A percentile compares a stretch with the other conserved stretches of the same genome.
Conservation (phyloP, 2,329 filamentous ascomycete genomes). For the Elsinoe australis region DNA sequence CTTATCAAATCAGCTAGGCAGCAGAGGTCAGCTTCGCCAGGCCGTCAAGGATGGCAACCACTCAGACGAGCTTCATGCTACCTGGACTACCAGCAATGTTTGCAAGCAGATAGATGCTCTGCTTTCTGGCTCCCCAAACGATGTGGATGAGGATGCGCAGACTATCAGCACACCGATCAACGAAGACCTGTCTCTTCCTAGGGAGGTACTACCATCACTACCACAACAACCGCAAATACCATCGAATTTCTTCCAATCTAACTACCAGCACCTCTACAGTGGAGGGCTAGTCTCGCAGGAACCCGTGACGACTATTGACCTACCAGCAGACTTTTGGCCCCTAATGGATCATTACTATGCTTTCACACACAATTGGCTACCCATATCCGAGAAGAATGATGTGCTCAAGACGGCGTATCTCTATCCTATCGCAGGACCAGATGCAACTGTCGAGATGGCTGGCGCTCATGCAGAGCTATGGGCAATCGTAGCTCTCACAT, state of each 20-base stretch:
- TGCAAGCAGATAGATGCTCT: constrained; percentile 56
- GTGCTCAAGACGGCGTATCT: constrained; percentile 52
- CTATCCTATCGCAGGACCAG: constrained; percentile 37
- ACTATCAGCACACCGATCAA: neutral
- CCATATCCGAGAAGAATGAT: constrained; percentile 60
- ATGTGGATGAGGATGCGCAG: neutral
- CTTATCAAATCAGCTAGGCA: constrained; percentile 4
- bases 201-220: neutral
- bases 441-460: constrained; percentile 26
- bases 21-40: constrained; percentile 2
- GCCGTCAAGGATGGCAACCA: constrained; percentile 45
- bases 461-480: constrained; percentile 40
- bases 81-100: constrained; percentile 57
- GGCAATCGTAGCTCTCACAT: constrained; percentile 37
- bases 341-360: constrained; percentile 67
- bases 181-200: neutral
- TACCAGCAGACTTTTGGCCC: constrained; percentile 50
- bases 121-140: constrained; percentile 40
- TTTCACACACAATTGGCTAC: constrained; percentile 70
- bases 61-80: constrained; percentile 51
- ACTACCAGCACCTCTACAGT: neutral
- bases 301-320: constrained; percentile 20
- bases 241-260: neutral
- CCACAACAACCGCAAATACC: neutral
- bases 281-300: neutral